Conservation (phyloP, 495 filamentous ascomycete genomes). For the Aspergillus sclerotiicarbonarius region DNA sequence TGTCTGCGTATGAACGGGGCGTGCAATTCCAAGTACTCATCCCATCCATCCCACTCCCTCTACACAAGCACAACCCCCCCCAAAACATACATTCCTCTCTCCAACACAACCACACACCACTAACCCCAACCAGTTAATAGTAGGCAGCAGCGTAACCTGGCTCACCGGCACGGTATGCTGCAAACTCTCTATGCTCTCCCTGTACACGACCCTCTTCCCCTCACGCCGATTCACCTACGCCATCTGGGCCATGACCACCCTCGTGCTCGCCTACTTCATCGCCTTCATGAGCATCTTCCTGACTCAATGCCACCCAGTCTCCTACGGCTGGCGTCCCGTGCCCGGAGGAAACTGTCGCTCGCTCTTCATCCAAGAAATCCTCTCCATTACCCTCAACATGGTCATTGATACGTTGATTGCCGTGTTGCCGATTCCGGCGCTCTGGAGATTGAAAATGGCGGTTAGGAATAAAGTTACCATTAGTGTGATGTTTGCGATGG, state of each 20-base stretch:
- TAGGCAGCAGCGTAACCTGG: background rate
- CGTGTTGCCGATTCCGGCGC: background rate
- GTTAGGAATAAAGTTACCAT: background rate
- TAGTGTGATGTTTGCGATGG: slow-evolving; percentile 1
- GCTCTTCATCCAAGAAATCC: background rate
- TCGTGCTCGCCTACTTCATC: background rate
- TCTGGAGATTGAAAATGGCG: background rate
- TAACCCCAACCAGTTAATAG: background rate
- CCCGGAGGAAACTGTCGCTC: background rate
- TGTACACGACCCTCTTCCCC: background rate
- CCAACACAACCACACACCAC: background rate
- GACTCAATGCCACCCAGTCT: background rate
- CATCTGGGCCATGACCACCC: background rate
- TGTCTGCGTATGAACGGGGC: background rate
- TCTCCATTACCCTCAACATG: background rate
- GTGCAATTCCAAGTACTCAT: background rate
- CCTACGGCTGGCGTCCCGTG: background rate
- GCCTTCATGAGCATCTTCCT: background rate
- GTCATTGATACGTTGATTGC: background rate
- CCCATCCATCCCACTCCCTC: background rate
- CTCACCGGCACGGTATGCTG: background rate
- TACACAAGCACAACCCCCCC: too few species aligned
- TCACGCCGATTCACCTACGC: background rate
- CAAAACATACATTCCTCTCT: background rate
- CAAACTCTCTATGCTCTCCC: background rate